A percentile compares a stretch with the other conserved stretches of the same genome.
Conservation (phyloP, 1,284 basidiomycete species). For the Schizophyllum amplum region DNA sequence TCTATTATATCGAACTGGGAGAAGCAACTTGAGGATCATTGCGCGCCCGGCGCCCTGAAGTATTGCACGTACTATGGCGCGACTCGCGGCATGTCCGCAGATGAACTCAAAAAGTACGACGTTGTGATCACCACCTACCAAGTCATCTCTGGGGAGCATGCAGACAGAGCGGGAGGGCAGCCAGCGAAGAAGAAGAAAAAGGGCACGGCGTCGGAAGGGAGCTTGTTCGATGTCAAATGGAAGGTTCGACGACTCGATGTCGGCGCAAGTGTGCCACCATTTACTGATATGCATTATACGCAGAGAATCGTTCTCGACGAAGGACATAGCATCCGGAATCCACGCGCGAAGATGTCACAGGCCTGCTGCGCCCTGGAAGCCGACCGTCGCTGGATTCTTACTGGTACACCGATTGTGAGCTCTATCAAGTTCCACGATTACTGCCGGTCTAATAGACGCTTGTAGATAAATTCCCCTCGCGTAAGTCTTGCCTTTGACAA, state of each 20-base stretch:
- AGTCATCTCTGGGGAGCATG: constrained; percentile 48
- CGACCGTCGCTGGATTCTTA: constrained; percentile 74
- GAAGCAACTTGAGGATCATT: constrained; percentile 79
- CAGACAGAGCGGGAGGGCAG: constrained; percentile 21
- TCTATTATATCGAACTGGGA: constrained; percentile 90
- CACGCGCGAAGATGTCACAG: constrained; percentile 75
- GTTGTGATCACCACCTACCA: constrained; percentile 90
- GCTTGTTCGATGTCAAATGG: constrained; percentile 69
- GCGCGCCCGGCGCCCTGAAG: constrained; percentile 45
- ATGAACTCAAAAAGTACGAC: constrained; percentile 62
- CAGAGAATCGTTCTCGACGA: constrained; percentile 82
- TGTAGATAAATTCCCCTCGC: constrained; percentile 72
- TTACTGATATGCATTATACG: background rate
- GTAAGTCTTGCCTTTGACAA: constrained; percentile 23
- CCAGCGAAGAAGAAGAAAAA: constrained; percentile 51
- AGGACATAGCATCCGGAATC: constrained; percentile 81
- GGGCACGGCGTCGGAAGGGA: constrained; percentile 23
- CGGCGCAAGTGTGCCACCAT: background rate
- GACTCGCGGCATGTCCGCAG: constrained; percentile 50
- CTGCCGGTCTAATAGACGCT: background rate
- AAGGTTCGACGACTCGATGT: constrained; percentile 40
- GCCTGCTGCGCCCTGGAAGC: constrained; percentile 63
- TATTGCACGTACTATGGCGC: constrained; percentile 67
- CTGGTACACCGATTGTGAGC: constrained; percentile 81
- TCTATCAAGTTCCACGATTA: constrained; percentile 1